Evolutionary conservation across 768 basidiomycete genomes (phyloP), one percentile per base, ranked within the genome.

Genomic region (Amanita inopinata): DNA sequence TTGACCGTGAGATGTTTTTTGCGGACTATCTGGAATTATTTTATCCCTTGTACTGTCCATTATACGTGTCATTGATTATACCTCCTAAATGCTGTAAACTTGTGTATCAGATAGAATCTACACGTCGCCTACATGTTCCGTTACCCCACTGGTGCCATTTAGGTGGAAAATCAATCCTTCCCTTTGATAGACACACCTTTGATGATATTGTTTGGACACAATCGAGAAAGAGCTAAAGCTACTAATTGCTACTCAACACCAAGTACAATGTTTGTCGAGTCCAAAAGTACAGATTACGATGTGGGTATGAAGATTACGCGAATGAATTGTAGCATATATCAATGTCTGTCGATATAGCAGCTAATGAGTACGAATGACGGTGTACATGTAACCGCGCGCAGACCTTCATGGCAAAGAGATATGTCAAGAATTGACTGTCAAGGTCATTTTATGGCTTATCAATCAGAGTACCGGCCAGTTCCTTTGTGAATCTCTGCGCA

Each of bases 41-140:
- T 28, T 28, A 28, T 28, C 27, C 8, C 35, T 20, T 37, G 40
- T n/a, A 32, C 35, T 27, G n/a, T 19, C 17, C 27, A 17, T 24
- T 37, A 23, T n/a, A 25, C 20, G 33, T 19, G 33, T 33, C 27
- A 41, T 33, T 27, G 33, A 20, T 31, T 43, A 34, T 20, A 36
- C 20, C 25, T 24, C 24, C 28, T 34, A 17, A 10, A 20, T 22
- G 40, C 15, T 33, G 30, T 32, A 11, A 37, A 36, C 17, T 37
- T 17, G 34, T 44, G 35, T 44, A 44, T 44, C 43, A 43, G 43
- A 22, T 37, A 37, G 35, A 25, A n/a, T n/a, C n/a, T n/a, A n/a
- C n/a, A n/a, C n/a, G n/a, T n/a, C n/a, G n/a, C n/a, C n/a, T n/a
- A n/a, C n/a, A n/a, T n/a, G n/a, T n/a, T n/a, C n/a, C n/a, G n/a